phyloP scores from a whole-genome alignment of 768 basidiomycete genomes.

The Cytidiella melzeri region DNA sequence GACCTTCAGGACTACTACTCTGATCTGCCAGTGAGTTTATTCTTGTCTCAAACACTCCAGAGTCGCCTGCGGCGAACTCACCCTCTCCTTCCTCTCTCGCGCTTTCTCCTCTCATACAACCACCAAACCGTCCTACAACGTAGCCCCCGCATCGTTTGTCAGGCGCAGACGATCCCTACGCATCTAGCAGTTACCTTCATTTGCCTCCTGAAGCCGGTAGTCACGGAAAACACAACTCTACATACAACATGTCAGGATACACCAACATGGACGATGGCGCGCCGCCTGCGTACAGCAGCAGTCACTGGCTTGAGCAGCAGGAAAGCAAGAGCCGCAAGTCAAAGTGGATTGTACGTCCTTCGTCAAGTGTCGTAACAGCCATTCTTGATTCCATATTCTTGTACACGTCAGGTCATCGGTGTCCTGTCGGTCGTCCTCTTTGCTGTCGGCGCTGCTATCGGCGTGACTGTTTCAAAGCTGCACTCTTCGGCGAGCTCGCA shows the following conservation, averaged over 20 bases:
- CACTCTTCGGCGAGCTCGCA: slow-evolving; percentile 20
- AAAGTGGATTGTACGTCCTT: slow-evolving; percentile 49
- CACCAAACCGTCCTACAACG: slow-evolving; percentile 9
- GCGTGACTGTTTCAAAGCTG: slow-evolving; percentile 57
- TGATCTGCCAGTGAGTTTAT: slow-evolving; percentile 10
- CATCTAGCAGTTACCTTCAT: slow-evolving; percentile 19
- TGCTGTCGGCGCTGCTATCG: slow-evolving; percentile 54
- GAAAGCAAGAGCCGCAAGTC: slow-evolving; percentile 27
- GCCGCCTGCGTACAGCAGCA: slow-evolving; percentile 23
- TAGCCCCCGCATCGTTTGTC: slow-evolving; percentile 29
- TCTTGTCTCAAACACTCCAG: slow-evolving; percentile 1
- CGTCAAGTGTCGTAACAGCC: not conserved
- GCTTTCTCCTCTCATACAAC: not conserved
- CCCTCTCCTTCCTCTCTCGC: slow-evolving; percentile 3
- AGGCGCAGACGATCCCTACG: slow-evolving; percentile 31
- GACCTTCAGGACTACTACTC: slow-evolving; percentile 12
- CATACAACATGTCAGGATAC: slow-evolving; percentile 23
- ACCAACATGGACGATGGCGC: slow-evolving; percentile 25
- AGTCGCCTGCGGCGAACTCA: slow-evolving; percentile 12
- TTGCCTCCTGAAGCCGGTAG: slow-evolving; percentile 20
- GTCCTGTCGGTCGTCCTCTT: slow-evolving; percentile 43
- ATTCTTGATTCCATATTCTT: not conserved
- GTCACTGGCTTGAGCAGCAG: slow-evolving; percentile 37
- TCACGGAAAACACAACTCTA: slow-evolving; percentile 11
- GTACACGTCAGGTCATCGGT: slow-evolving; percentile 34